These are phyloP conservation scores for Hypholoma sublateritium DNA, from an alignment of 768 basidiomycete genomes.

Conservation along the genomic window DNA sequence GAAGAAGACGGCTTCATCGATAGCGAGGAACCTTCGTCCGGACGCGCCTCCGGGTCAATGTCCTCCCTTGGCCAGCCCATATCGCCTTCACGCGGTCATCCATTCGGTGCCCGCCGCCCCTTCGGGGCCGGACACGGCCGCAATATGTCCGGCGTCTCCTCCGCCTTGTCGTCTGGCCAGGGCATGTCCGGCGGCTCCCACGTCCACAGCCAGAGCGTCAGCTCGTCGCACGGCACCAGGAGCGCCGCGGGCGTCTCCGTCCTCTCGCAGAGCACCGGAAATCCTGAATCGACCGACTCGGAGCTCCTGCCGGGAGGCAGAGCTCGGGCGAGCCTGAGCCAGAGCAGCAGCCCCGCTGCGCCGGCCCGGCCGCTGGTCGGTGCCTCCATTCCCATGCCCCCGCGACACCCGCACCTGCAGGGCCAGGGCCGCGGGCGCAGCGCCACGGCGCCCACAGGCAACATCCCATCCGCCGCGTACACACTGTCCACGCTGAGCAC, in stretches of 20 bases:
- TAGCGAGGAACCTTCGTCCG: constrained; percentile 55
- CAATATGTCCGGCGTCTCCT: constrained; percentile 26
- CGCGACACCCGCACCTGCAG: constrained; percentile 25
- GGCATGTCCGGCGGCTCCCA: constrained; percentile 18
- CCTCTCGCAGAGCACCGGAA: constrained; percentile 62
- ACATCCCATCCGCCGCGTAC: constrained; percentile 15
- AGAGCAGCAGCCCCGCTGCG: constrained; percentile 23
- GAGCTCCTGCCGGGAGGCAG: constrained; percentile 9
- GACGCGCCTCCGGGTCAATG: constrained; percentile 77
- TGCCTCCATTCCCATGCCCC: constrained; percentile 20
- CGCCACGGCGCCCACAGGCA: constrained; percentile 23
- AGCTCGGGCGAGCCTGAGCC: constrained; percentile 35
- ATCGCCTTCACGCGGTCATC: constrained; percentile 53
- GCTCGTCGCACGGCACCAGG: constrained; percentile 34
- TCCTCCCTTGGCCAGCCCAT: constrained; percentile 83
- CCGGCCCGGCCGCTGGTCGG: neutral
- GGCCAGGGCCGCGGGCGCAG: constrained; percentile 23
- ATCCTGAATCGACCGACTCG: constrained; percentile 60
- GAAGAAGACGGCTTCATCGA: constrained; percentile 37
- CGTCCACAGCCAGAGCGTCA: constrained; percentile 15
- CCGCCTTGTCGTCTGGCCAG: constrained; percentile 17
- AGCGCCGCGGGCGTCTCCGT: constrained; percentile 26
- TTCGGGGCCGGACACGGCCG: constrained; percentile 21
- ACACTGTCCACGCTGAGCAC: constrained; percentile 19
- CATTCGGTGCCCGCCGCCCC: constrained; percentile 64